Percentiles rank a stretch among this genome's conserved stretches.
These are phyloP conservation scores for Psilocybe sp. DNA, from an alignment of 768 basidiomycete genomes.

Conservation along the genomic window DNA sequence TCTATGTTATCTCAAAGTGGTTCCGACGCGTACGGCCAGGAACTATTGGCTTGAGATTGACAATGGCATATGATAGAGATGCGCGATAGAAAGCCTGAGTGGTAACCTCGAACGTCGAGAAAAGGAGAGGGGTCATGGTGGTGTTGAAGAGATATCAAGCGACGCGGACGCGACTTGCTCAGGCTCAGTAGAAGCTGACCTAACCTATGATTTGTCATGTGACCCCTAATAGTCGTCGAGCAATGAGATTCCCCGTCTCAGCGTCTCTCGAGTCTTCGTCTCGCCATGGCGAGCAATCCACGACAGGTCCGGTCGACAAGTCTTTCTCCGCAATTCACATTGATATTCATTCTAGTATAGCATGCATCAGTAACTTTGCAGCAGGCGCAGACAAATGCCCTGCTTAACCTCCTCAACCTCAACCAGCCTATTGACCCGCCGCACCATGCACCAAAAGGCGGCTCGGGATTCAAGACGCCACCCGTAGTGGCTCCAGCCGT, in stretches of 20 bases:
- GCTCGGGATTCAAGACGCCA: slow-evolving; percentile 46
- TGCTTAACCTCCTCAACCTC: slow-evolving; percentile 85
- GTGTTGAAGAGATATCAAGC: not conserved
- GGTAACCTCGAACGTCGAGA: slow-evolving; percentile 79
- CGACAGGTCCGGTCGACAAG: slow-evolving; percentile 28
- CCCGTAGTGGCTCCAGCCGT: slow-evolving; percentile 69
- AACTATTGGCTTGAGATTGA: slow-evolving; percentile 92
- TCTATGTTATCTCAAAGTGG: not conserved
- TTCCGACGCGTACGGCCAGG: slow-evolving; percentile 73
- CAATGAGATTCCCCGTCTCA: not conserved
- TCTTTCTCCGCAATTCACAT: not conserved
- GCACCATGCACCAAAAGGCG: slow-evolving; percentile 29
- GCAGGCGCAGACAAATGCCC: slow-evolving; percentile 81
- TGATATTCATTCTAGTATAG: slow-evolving; percentile 18
- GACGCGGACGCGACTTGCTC: not conserved
- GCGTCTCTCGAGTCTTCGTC: not conserved
- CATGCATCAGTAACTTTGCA: slow-evolving; percentile 64
- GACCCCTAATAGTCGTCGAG: not conserved
- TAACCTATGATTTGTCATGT: not conserved
- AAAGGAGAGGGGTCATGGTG: slow-evolving; percentile 44
- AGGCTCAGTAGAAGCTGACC: not conserved
- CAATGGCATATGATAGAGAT: slow-evolving; percentile 75
- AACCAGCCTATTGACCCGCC: slow-evolving; percentile 56
- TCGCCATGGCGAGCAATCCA: slow-evolving; percentile 30
- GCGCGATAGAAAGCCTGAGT: slow-evolving; percentile 73